A percentile compares a stretch with the other conserved stretches of the same genome.
phyloP scores from a whole-genome alignment of 1,139 yeast genomes.

The Chernovozyma sophiae-reginae region DNA sequence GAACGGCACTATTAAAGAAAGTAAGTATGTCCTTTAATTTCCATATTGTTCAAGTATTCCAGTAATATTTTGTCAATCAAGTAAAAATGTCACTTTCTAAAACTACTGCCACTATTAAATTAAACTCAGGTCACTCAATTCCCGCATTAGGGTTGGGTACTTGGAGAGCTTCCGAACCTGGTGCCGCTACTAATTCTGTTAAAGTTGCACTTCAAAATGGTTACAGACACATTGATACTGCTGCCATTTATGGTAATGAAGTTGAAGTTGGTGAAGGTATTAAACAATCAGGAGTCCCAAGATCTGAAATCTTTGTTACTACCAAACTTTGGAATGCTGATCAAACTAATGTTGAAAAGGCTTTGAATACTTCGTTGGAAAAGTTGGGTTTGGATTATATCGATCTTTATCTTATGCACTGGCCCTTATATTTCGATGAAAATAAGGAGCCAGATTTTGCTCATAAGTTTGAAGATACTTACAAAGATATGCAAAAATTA shows the following conservation, averaged over 20 bases:
- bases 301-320: slow-evolving; percentile 71
- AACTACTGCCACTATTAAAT: slow-evolving; percentile 24
- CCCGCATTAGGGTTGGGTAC: slow-evolving; percentile 78
- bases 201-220: slow-evolving; percentile 63
- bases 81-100: neutral
- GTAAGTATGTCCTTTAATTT: too few species aligned
- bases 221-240: slow-evolving; percentile 78
- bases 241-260: slow-evolving; percentile 66
- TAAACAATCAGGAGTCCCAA: slow-evolving; percentile 60
- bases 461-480: slow-evolving; percentile 63
- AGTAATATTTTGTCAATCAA: too few species aligned
- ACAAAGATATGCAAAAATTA: slow-evolving; percentile 63
- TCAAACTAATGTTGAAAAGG: slow-evolving; percentile 56
- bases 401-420: slow-evolving; percentile 80
- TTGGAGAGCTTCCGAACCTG: slow-evolving; percentile 59
- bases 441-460: slow-evolving; percentile 23
- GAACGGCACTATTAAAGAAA: too few species aligned
- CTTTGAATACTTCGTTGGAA: slow-evolving; percentile 58
- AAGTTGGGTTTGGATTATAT: slow-evolving; percentile 75
- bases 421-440: slow-evolving; percentile 57
- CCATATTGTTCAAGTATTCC: too few species aligned
- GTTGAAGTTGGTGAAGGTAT: slow-evolving; percentile 63
- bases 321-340: slow-evolving; percentile 76
- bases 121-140: slow-evolving; percentile 61
- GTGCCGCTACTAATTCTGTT: slow-evolving; percentile 60